Base-by-base conservation (phyloP, 495 filamentous ascomycete species). In the Lasiosphaeris hirsuta region DNA sequence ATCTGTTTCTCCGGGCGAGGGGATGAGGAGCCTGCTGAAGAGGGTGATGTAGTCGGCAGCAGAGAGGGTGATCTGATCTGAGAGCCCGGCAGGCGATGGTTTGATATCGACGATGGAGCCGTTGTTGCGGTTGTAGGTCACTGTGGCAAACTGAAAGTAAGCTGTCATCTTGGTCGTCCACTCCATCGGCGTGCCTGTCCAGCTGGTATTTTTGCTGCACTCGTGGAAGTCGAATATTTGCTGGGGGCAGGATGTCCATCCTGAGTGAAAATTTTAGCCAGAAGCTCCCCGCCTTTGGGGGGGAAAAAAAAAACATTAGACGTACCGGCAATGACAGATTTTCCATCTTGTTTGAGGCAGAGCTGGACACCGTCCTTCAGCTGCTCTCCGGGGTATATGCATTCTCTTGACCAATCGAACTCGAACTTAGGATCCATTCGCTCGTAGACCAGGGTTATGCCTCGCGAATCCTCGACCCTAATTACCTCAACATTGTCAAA, bases 61-160 rank as follows among this genome's bases (percentile, higher is more conserved):
- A 4, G 43, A 38, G 13, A 60, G 44, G 17, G 44, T 18, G 47
- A 43, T 48, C 14, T 44, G 54, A 30, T 17, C 42, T 0, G 44
- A 10, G 9, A 34, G 14, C 1, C 10, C 18, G 43, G 34, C 18
- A 7, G 44, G 41, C 10, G 46, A 10, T 10, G 51, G 10, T 15
- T 40, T 36, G 30, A 44, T 35, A 7, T 45, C 30, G n/a, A 61
- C 38, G 53, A 61, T 61, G 52, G 58, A 56, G 35, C 33, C 39
- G 52, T 61, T 61, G n/a, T 23, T 39, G 17, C 58, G 58, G 46
- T 51, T 34, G 58, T 56, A 61, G 23, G 58, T 47, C 9, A 49
- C 48, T 1, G 46, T 51, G 5, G 41, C 19, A 36, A 7, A 36
- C 43, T 61, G 58, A 17, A 15, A 37, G 53, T 15, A 61, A 4